Conservation (phyloP, 768 basidiomycete genomes). For the Suillus sp. region DNA sequence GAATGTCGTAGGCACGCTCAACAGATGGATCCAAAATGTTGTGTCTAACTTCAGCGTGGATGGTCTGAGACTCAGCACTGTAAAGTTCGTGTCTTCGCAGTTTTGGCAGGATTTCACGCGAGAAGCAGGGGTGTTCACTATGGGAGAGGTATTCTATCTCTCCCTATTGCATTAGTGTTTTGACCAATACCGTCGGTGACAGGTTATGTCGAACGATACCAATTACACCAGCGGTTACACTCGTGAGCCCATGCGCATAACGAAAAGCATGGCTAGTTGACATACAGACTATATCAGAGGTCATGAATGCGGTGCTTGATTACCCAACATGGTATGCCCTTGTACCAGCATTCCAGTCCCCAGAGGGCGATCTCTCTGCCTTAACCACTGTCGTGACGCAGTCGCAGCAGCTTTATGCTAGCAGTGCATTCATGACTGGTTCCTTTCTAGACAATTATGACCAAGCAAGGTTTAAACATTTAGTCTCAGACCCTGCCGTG, state of each 20-base stretch:
- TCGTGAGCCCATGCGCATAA: conserved; percentile 28
- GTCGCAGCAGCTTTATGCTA: conserved; percentile 41
- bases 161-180: conserved; percentile 43
- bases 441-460: conserved; percentile 60
- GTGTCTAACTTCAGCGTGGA: conserved; percentile 52
- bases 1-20: conserved; percentile 44
- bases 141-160: conserved; percentile 52
- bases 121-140: conserved; percentile 51
- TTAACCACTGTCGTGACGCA: conserved; percentile 30
- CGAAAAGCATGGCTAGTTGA: not conserved
- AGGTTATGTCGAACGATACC: conserved; percentile 46
- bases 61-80: conserved; percentile 60
- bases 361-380: conserved; percentile 36
- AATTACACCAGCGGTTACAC: conserved; percentile 44
- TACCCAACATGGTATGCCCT: conserved; percentile 52
- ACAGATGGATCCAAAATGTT: conserved; percentile 49
- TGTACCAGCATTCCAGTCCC: conserved; percentile 40
- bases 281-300: conserved; percentile 31
- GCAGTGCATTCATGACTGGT: conserved; percentile 43
- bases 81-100: conserved; percentile 53
- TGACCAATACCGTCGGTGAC: conserved; percentile 12
- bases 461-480: conserved; percentile 48
- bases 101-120: conserved; percentile 58
- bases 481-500: conserved; percentile 45
- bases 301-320: conserved; percentile 48